Percentiles rank a stretch among this genome's conserved stretches.
phyloP scores from a whole-genome alignment of 805 yeast species.

The Sugiyamaella chiloensis region DNA sequence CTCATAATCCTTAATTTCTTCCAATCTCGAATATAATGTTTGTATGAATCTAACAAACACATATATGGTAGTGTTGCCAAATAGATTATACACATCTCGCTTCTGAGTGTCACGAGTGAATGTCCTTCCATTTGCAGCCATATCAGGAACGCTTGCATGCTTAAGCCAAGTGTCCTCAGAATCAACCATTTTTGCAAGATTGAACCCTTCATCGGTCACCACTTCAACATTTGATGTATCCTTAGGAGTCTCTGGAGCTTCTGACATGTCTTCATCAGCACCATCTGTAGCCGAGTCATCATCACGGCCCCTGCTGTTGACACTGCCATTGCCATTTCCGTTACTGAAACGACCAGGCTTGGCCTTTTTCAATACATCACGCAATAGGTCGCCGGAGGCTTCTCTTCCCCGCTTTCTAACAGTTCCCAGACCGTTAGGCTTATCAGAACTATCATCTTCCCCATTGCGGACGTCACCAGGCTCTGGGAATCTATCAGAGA shows the following conservation, averaged over 20 bases:
- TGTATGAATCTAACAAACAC: slow-evolving; percentile 84
- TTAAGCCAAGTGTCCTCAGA: slow-evolving; percentile 30
- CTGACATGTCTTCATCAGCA: slow-evolving; percentile 10
- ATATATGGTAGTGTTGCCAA: slow-evolving; percentile 84
- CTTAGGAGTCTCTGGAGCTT: slow-evolving; percentile 3
- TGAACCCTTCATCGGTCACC: slow-evolving; percentile 13
- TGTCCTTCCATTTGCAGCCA: background rate
- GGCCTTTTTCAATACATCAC: slow-evolving; percentile 47
- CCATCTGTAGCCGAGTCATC: slow-evolving; percentile 15
- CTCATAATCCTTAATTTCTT: slow-evolving; percentile 71
- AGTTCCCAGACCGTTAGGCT: slow-evolving; percentile 6
- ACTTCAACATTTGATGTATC: slow-evolving; percentile 15
- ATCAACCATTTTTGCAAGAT: slow-evolving; percentile 19
- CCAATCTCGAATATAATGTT: slow-evolving; percentile 73
- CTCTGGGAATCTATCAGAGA: slow-evolving; percentile 18
- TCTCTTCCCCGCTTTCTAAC: slow-evolving; percentile 21
- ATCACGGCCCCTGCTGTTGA: slow-evolving; percentile 4
- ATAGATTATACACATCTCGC: slow-evolving; percentile 62
- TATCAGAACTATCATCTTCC: slow-evolving; percentile 8
- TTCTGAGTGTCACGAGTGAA: slow-evolving; percentile 26
- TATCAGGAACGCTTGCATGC: slow-evolving; percentile 21
- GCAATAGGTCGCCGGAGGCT: slow-evolving; percentile 47
- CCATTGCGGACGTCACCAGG: slow-evolving; percentile 4
- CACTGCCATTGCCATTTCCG: slow-evolving; percentile 13
- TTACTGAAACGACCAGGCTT: slow-evolving; percentile 9